A percentile compares a stretch with the other conserved stretches of the same genome.
Conservation (phyloP, 2,329 filamentous ascomycete genomes). For the Aciculosporium take region DNA sequence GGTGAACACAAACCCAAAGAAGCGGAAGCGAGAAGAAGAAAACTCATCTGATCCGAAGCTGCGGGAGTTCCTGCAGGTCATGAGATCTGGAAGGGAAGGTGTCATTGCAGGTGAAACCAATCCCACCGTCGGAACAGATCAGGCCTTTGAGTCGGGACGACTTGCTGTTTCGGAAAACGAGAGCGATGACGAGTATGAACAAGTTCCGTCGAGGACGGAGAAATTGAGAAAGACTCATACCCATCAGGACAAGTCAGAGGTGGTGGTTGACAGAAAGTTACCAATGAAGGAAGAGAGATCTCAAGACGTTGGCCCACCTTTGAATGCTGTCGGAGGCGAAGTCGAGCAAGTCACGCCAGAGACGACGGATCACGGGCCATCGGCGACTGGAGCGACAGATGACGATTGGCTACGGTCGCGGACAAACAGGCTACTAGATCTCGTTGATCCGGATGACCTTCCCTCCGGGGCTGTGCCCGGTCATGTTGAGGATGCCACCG, state of each 20-base stretch:
- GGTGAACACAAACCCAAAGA: constrained; percentile 36
- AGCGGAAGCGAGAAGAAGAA: constrained; percentile 50
- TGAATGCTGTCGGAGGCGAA: constrained; percentile 5
- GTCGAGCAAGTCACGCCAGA: constrained; percentile 11
- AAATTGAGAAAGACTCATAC: constrained; percentile 27
- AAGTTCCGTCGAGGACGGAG: constrained; percentile 38
- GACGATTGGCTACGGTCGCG: constrained; percentile 84
- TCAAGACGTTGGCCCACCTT: neutral
- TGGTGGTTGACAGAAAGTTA: constrained; percentile 2
- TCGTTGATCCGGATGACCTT: constrained; percentile 60
- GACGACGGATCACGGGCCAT: constrained; percentile 13
- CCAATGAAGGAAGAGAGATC: constrained; percentile 7
- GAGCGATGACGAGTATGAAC: constrained; percentile 65
- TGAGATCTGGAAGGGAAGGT: constrained; percentile 41
- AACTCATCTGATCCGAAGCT: constrained; percentile 62
- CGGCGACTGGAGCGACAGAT: constrained; percentile 44
- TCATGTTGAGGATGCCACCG: constrained; percentile 2
- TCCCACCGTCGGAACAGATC: constrained; percentile 10
- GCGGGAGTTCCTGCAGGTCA: constrained; percentile 72
- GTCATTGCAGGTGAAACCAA: constrained; percentile 19
- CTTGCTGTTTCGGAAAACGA: constrained; percentile 37
- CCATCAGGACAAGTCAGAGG: constrained; percentile 4
- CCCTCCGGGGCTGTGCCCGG: constrained; percentile 10
- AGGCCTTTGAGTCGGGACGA: constrained; percentile 10
- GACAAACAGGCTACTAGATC: constrained; percentile 72